Evolutionary conservation across 305 asterid species (phyloP).

Genomic region (Andrographis paniculata): DNA sequence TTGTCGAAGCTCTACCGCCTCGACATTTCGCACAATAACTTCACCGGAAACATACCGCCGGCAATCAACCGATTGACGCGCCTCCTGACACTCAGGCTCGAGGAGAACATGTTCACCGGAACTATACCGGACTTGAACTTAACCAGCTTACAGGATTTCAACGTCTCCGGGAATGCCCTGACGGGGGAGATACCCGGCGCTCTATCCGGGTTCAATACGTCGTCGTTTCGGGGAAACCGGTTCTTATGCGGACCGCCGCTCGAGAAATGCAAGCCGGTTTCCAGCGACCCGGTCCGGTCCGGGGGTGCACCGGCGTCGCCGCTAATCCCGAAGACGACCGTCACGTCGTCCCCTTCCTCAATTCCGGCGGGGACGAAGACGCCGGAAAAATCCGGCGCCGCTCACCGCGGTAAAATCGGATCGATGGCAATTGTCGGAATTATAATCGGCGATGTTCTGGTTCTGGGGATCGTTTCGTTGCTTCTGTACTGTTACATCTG

Average conservation of each 20-base stretch:
- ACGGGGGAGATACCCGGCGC: constrained; percentile 50
- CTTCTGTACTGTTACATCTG: constrained; percentile 49
- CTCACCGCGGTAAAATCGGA: constrained; percentile 32
- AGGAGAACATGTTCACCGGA: constrained; percentile 54
- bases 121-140: constrained; percentile 34
- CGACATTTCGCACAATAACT: constrained; percentile 44
- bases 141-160: constrained; percentile 48
- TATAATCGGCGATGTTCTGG: constrained; percentile 46
- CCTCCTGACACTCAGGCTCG: constrained; percentile 58
- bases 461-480: constrained; percentile 30
- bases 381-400: constrained; percentile 8
- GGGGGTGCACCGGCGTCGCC: constrained; percentile 53
- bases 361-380: constrained; percentile 25
- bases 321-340: constrained; percentile 24
- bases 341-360: constrained; percentile 36
- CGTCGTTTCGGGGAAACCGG: constrained; percentile 43
- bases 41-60: constrained; percentile 41
- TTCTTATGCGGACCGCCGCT: constrained; percentile 63
- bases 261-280: constrained; percentile 29
- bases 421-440: constrained; percentile 38
- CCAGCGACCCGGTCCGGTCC: constrained; percentile 30
- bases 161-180: constrained; percentile 44
- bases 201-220: constrained; percentile 42
- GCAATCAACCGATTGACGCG: constrained; percentile 32
- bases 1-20: constrained; percentile 37